Percentiles rank a stretch among this genome's conserved stretches.
phyloP scores from a whole-genome alignment of 2,329 filamentous ascomycete genomes.

The Thielaviopsis punctulata region DNA sequence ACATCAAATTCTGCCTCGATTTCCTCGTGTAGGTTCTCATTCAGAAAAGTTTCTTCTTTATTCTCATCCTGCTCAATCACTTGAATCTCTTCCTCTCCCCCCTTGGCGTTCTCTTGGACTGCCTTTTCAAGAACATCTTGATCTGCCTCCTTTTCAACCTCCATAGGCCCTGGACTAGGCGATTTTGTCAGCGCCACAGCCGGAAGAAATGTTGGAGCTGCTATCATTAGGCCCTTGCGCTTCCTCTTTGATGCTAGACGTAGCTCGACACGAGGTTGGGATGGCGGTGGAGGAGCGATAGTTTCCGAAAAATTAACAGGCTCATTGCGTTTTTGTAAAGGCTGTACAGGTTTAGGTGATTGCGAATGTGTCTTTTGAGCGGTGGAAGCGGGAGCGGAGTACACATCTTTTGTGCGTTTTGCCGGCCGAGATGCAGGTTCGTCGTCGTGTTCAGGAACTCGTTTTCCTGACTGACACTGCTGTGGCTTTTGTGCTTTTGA shows the following conservation, averaged over 20 bases:
- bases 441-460: neutral
- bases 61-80: neutral
- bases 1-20: neutral
- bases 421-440: neutral
- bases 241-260: neutral
- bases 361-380: neutral
- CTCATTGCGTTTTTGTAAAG: no score
- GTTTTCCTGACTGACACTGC: neutral
- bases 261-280: conserved; percentile 4
- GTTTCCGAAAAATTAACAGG: neutral
- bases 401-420: neutral
- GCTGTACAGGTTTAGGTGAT: neutral
- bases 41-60: neutral
- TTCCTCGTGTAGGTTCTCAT: neutral
- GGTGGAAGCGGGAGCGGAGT: neutral
- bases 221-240: conserved; percentile 6
- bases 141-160: neutral
- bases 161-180: neutral
- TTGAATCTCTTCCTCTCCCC: neutral
- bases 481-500: neutral
- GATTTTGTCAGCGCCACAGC: neutral
- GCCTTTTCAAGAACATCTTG: neutral
- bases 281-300: neutral
- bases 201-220: neutral
- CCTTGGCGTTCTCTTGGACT: neutral